These are phyloP conservation scores for Clathrus columnatus DNA, from an alignment of 768 basidiomycete species.

Conservation along the genomic window DNA sequence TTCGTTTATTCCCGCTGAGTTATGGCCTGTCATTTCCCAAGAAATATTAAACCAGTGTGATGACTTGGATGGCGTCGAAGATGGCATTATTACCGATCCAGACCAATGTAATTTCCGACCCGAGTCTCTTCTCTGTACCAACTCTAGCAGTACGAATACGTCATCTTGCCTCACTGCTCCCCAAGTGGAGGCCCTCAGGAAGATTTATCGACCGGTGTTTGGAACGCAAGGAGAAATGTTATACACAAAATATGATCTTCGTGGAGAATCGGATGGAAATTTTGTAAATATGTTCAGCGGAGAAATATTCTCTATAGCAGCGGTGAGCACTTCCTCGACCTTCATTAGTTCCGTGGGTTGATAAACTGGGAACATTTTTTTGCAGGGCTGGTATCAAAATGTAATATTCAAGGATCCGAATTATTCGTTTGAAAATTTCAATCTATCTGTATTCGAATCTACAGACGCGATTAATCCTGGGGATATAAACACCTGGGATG, in stretches of 20 bases:
- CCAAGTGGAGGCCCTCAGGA: slow-evolving; percentile 21
- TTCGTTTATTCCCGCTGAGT: slow-evolving; percentile 19
- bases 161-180: slow-evolving; percentile 17
- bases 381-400: neutral
- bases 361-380: slow-evolving; percentile 7
- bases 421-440: slow-evolving; percentile 15
- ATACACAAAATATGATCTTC: slow-evolving; percentile 22
- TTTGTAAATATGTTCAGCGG: slow-evolving; percentile 2
- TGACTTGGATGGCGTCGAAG: slow-evolving; percentile 22
- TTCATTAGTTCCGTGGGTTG: neutral
- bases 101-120: slow-evolving; percentile 22
- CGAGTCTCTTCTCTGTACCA: slow-evolving; percentile 21
- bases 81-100: slow-evolving; percentile 23
- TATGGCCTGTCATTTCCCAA: slow-evolving; percentile 23
- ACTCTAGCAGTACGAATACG: slow-evolving; percentile 8
- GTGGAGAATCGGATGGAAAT: slow-evolving; percentile 16
- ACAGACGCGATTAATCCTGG: slow-evolving; percentile 17
- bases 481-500: slow-evolving; percentile 12
- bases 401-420: slow-evolving; percentile 16
- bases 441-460: slow-evolving; percentile 12
- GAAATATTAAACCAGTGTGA: slow-evolving; percentile 27
- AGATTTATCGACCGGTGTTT: slow-evolving; percentile 21
- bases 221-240: slow-evolving; percentile 20
- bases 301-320: neutral
- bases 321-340: slow-evolving; percentile 12